Evolutionary conservation across 1,139 yeast genomes (phyloP), one percentile per base, ranked within the genome.

Genomic region (Meyerozyma elateridarum): DNA sequence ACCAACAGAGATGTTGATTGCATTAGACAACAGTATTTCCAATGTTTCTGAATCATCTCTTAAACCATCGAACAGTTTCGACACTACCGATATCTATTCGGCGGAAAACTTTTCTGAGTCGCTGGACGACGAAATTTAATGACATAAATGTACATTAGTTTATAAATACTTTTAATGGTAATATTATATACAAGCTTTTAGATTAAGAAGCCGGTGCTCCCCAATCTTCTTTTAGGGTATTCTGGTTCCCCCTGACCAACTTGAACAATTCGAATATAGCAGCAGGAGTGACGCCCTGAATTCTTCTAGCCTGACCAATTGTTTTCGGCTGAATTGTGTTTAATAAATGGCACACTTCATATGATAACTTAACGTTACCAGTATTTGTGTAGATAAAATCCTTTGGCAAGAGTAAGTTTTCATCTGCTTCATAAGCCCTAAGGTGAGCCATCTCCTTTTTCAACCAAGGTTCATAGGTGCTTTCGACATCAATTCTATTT

Each of bases 211-310:
- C 18, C 15, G 13, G 24, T 19, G 9, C 9, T 7, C n/a, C 8
- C 19, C 17, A 19, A 11, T 20, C 22, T 19, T 13, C 11, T 8
- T 47, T 46, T 8, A 46, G 33, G n/a, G 42, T 43, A 8, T 37
- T 36, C 39, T 60, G 68, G 15, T 46, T 50, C 6, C 57, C 54
- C 35, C 52, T 58, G 4, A 66, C 71, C 34, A 69, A 49, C 38
- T 64, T 66, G 42, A 76, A 81, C 25, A 83, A 64, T 45, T 81
- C 88, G 46, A 81, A 81, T 3, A 81, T 62, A 0, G 89, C 82
- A 2, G 88, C 85, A 0, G 97, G 96, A 0, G 97, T 91, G 1
- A 91, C 80, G 0, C 98, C 97, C 49, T 91, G 95, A 12, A 89
- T 83, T 44, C 97, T 70, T 49, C 95, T 71, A 0, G 97, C 97